phyloP scores from a whole-genome alignment of 1,284 basidiomycete species.

The Ustilago cynodontis region DNA sequence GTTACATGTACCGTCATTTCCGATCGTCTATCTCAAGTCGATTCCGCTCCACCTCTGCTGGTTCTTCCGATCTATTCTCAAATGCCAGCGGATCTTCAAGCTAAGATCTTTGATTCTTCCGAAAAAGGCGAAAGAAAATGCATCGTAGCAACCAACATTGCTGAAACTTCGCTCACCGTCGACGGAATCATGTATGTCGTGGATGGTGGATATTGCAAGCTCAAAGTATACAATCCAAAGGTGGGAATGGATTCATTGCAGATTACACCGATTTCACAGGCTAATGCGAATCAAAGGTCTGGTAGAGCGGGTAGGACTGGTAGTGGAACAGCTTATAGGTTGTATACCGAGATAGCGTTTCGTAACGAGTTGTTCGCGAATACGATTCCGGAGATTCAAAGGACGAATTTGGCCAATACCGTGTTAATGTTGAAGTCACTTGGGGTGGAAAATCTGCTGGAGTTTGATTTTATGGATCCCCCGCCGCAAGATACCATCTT shows the following conservation, averaged over 20 bases:
- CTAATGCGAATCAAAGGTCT: conserved; percentile 93
- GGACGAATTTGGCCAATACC: conserved; percentile 96
- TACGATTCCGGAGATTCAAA: conserved; percentile 97
- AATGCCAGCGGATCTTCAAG: conserved; percentile 98
- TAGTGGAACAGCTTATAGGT: conserved; percentile 85
- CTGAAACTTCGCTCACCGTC: conserved; percentile 93
- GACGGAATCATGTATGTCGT: conserved; percentile 98
- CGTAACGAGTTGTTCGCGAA: conserved; percentile 95
- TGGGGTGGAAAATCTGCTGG: conserved; percentile 92
- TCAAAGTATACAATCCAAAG: conserved; percentile 99
- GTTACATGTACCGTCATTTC: conserved; percentile 63
- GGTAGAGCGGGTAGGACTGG: conserved; percentile 97
- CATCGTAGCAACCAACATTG: conserved; percentile 98
- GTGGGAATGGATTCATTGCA: conserved; percentile 99
- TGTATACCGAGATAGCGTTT: conserved; percentile 97
- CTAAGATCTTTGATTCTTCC: conserved; percentile 95
- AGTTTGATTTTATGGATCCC: conserved; percentile 99
- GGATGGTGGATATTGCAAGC: conserved; percentile 94
- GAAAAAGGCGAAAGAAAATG: conserved; percentile 94
- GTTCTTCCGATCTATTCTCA: conserved; percentile 98
- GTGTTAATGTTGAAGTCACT: conserved; percentile 94
- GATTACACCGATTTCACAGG: conserved; percentile 94
- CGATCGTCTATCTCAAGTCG: conserved; percentile 91
- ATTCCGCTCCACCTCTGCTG: conserved; percentile 86
- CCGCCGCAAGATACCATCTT: conserved; percentile 75